Base-by-base conservation (phyloP, 305 asterid genomes). In the Solanum chacoense region DNA sequence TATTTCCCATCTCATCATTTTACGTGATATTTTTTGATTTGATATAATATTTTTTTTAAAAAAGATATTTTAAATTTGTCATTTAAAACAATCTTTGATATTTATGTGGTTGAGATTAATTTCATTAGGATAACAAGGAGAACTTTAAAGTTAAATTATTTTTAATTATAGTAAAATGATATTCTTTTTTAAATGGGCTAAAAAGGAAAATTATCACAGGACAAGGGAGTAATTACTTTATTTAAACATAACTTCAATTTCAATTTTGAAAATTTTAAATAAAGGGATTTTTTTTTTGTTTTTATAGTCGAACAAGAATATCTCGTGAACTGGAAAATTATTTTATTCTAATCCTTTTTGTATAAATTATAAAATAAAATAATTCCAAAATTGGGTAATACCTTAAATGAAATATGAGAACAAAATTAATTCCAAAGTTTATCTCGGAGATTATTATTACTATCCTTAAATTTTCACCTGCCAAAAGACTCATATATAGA, bases 1-100 rank as follows among this genome's bases (percentile, higher is more conserved):
- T 63, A 63, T 63, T 20, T 45, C 0, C 11, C 11, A 8, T 55
- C 24, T 20, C 24, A 18, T 42, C 0, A 18, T 55, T 55, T 55
- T 55, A 55, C 10, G 4, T 18, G 11, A 0, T 55, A 55, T 3
- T 55, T 0, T 55, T 7, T 18, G 0, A 55, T 55, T 55, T 20
- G 24, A 55, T 1, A 55, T 0, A 55, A 2, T 18, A 55, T 18
- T 55, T 55, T 31, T 31, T 31, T 31, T 31, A 3, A 32, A 32
- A 50, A 16, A 16, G n/a, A 50, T 0, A 42, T 16, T 16, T 16
- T 14, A 50, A 14, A 50, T 6, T 40, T 40, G 6, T 40, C 6
- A 42, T 42, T 12, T 42, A 3, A 40, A 40, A 40, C 0, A 45
- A 5, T 45, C 1, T 14, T 45, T 2, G 4, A 55, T 55, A 55